Conservation (phyloP, 2,329 filamentous ascomycete species). For the Exophiala calicioides region DNA sequence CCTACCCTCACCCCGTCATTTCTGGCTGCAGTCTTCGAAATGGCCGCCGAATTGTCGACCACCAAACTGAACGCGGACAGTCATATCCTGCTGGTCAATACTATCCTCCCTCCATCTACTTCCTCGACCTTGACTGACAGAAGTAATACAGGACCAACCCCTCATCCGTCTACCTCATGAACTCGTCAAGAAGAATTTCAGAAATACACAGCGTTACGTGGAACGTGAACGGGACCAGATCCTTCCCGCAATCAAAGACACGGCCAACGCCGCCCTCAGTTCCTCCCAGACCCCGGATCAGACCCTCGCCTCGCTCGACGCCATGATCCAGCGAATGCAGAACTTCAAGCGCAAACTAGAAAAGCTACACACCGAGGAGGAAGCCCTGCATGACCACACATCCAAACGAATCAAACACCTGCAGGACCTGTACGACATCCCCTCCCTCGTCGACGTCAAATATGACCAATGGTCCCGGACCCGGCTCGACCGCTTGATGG, state of each 20-base stretch:
- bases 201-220: constrained; percentile 60
- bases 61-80: constrained; percentile 53
- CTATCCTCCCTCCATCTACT: constrained; percentile 1
- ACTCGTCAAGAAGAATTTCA: constrained; percentile 91
- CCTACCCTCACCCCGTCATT: neutral
- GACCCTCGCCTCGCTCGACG: constrained; percentile 77
- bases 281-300: constrained; percentile 65
- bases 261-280: constrained; percentile 64
- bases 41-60: constrained; percentile 34
- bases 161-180: constrained; percentile 91
- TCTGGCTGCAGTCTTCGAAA: constrained; percentile 3
- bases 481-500: constrained; percentile 77
- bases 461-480: constrained; percentile 88
- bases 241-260: constrained; percentile 51
- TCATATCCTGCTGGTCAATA: constrained; percentile 50
- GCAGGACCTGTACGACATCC: constrained; percentile 75
- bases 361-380: constrained; percentile 75
- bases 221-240: constrained; percentile 52
- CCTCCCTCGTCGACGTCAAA: constrained; percentile 82
- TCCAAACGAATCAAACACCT: constrained; percentile 78
- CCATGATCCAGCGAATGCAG: constrained; percentile 81
- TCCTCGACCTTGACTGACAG: constrained; percentile 11
- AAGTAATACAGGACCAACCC: constrained; percentile 73
- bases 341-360: constrained; percentile 85
- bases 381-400: constrained; percentile 71